Evolutionary conservation across 805 yeast species (phyloP), one percentile per base, ranked within the genome.

Genomic region (Candida sonorensis): DNA sequence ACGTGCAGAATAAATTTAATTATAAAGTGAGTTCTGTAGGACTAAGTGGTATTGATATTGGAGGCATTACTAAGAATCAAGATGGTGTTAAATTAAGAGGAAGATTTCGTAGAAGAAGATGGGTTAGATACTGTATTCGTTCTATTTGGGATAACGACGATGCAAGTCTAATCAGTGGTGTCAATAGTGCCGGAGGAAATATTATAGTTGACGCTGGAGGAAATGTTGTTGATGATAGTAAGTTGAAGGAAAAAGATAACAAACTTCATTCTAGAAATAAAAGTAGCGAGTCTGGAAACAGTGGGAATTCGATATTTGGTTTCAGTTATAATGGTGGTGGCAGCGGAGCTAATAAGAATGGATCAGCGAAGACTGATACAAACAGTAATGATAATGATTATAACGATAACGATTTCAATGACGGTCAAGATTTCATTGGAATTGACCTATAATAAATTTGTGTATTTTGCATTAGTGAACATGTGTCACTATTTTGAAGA

Each of bases 91-190:
- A n/a, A n/a, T n/a, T n/a, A 35, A 37, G 73, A 42, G 63, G 78
- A 40, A 50, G 57, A 26, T 69, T 62, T 47, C 62, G 88, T 43
- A 64, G 90, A 48, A 64, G 90, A 47, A 65, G 86, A 52, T 81
- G 88, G 88, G 57, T 72, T 3, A 56, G 84, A 33, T 51, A 48
- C 33, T 66, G 69, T 38, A 49, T 53, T 4, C 37, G 59, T 12
- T 45, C 46, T 20, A 37, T 50, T 19, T 44, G 45, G 38, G 51
- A 46, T 10, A 41, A 37, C 20, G 34, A 27, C 10, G 35, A 35
- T n/a, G 37, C 32, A 10, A 26, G 31, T 12, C 12, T 7, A 13
- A 31, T 13, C 7, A 25, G 23, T 12, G 17, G 10, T 17, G 17
- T 4, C 22, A n/a, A n/a, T n/a, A n/a, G n/a, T n/a, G n/a, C n/a